Percentiles rank a stretch among this genome's conserved stretches.
Evolutionary conservation across 345 rosid genomes (phyloP).

Genomic region (Lumnitzera littorea): DNA sequence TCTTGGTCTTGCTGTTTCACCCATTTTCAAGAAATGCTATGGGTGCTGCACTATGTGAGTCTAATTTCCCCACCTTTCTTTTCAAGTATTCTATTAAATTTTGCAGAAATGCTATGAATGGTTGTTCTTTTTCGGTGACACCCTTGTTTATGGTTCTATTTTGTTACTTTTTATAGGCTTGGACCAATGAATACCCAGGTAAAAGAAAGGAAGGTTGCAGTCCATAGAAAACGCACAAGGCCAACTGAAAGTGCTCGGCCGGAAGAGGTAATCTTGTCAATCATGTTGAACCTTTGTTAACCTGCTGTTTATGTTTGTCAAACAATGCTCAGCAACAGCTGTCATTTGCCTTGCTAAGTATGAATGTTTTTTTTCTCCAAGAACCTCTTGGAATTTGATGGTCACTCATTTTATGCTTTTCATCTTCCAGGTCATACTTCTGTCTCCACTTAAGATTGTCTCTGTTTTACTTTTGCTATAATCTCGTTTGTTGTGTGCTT

Average conservation of each 20-base stretch:
- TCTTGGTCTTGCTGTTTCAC: constrained; percentile 54
- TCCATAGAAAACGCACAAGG: constrained; percentile 35
- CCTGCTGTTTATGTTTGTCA: no score
- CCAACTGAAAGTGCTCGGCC: constrained; percentile 55
- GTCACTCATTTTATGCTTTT: no score
- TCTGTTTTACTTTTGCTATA: no score
- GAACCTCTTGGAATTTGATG: no score
- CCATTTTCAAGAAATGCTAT: constrained; percentile 32
- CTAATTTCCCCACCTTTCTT: neutral
- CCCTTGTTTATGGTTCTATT: neutral
- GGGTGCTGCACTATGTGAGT: constrained; percentile 87
- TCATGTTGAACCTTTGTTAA: no score
- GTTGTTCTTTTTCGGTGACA: neutral
- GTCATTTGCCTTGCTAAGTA: no score
- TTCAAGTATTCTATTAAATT: neutral
- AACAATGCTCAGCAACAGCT: no score
- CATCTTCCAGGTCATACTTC: no score
- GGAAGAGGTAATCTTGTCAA: constrained; percentile 51
- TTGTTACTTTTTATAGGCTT: constrained; percentile 39
- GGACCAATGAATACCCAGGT: constrained; percentile 84
- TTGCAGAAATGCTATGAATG: neutral
- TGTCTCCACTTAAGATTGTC: no score
- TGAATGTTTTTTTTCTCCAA: no score
- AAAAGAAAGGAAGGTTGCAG: constrained; percentile 54
- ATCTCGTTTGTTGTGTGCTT: no score